Percentiles rank a stretch among this genome's conserved stretches.
phyloP scores from a whole-genome alignment of 2,329 filamentous ascomycete genomes.

The Hirsutella rhossiliensis region DNA sequence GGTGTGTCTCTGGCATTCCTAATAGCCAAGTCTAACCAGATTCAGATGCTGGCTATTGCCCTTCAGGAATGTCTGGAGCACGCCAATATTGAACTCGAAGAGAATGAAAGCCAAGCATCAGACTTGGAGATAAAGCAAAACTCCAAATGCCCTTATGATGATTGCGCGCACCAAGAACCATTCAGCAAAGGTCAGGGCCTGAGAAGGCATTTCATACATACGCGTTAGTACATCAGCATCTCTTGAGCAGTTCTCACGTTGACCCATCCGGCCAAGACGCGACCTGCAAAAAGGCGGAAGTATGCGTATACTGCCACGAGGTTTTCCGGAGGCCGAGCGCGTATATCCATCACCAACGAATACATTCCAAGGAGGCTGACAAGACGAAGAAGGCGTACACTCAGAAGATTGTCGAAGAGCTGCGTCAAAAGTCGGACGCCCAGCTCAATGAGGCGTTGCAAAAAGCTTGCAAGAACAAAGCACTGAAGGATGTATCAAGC shows the following conservation, averaged over 20 bases:
- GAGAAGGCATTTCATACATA: not conserved
- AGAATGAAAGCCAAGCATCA: not conserved
- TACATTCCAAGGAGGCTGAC: not conserved
- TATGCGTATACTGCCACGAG: not conserved
- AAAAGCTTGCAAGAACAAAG: too few relatives aligned
- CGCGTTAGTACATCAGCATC: too few relatives aligned
- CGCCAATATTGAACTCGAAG: not conserved
- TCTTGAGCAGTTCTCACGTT: too few relatives aligned
- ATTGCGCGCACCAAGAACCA: not conserved
- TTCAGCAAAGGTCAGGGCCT: not conserved
- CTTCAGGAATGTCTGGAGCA: not conserved
- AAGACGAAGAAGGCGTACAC: not conserved
- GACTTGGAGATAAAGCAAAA: not conserved
- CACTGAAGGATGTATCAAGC: too few relatives aligned
- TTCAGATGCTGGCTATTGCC: not conserved
- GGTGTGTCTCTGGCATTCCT: not conserved
- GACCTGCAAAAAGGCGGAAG: not conserved
- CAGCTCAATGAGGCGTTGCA: not conserved
- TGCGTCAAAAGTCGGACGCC: not conserved
- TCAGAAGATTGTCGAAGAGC: not conserved
- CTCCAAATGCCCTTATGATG: not conserved
- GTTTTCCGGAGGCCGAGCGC: not conserved
- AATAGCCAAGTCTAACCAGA: not conserved
- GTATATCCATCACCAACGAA: not conserved
- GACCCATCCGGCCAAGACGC: not conserved